These are phyloP conservation scores for Viola odorata DNA, from an alignment of 345 rosid genomes.

Conservation along the genomic window DNA sequence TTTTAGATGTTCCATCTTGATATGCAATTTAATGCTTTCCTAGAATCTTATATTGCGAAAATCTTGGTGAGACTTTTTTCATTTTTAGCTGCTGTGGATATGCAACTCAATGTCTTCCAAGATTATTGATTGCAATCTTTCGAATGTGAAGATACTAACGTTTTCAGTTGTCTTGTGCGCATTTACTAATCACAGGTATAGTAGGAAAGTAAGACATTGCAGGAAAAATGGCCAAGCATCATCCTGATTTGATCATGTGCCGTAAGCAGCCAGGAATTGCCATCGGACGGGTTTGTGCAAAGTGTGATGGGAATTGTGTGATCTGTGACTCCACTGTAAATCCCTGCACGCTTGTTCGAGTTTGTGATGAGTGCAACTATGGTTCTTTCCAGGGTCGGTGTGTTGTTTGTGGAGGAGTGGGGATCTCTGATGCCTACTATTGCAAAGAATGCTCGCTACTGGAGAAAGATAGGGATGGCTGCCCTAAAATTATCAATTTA, in stretches of 20 bases:
- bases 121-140: not conserved
- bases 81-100: not conserved
- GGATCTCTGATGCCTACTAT: constrained; percentile 65
- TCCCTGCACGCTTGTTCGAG: constrained; percentile 66
- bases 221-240: constrained; percentile 58
- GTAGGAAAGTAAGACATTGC: not conserved
- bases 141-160: not conserved
- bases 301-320: constrained; percentile 65
- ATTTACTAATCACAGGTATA: not conserved
- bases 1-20: too few species aligned
- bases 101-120: too few species aligned
- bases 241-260: constrained; percentile 75
- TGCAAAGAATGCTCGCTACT: constrained; percentile 76
- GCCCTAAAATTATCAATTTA: constrained; percentile 40
- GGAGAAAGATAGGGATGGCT: constrained; percentile 55
- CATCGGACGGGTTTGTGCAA: constrained; percentile 62
- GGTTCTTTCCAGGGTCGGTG: constrained; percentile 73
- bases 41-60: too few species aligned
- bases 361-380: constrained; percentile 70
- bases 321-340: constrained; percentile 65
- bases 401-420: constrained; percentile 66
- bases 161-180: not conserved
- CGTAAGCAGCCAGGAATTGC: constrained; percentile 74
- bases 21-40: too few species aligned
- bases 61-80: too few species aligned